Evolutionary conservation across 139 green algal species (phyloP).

Genomic region (Protoeuglena noctilucae): DNA sequence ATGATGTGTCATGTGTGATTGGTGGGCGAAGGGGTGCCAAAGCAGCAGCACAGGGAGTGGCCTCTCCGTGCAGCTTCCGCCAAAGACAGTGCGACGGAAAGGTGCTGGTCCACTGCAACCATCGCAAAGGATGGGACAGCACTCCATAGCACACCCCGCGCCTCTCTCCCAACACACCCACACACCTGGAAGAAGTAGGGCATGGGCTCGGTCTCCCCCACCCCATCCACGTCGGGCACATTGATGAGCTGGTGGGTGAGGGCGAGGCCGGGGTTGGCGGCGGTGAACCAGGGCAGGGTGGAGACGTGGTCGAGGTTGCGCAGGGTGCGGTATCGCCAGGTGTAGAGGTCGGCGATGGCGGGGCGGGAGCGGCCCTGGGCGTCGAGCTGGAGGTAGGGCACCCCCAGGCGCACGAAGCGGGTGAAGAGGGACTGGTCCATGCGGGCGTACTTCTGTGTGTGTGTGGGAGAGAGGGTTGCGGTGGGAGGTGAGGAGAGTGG

Average conservation of each 20-base stretch:
- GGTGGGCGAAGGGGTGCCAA: too few relatives aligned
- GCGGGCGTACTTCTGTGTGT: conserved; percentile 77
- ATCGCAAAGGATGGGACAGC: too few relatives aligned
- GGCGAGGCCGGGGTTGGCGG: conserved; percentile 76
- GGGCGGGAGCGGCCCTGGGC: conserved; percentile 76
- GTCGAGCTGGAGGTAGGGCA: conserved; percentile 85
- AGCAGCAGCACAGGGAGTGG: too few relatives aligned
- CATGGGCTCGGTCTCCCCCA: conserved; percentile 61
- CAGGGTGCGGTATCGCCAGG: conserved; percentile 83
- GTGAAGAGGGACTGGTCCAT: conserved; percentile 86
- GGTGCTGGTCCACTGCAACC: too few relatives aligned
- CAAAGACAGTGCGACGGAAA: too few relatives aligned
- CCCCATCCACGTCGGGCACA: conserved; percentile 61
- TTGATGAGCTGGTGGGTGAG: conserved; percentile 88
- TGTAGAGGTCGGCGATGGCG: conserved; percentile 80
- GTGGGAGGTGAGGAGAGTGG: too few relatives aligned
- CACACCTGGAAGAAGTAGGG: conserved; percentile 75
- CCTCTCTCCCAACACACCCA: too few relatives aligned
- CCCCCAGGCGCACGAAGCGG: conserved; percentile 86
- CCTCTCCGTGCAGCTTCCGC: too few relatives aligned
- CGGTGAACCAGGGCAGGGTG: conserved; percentile 21
- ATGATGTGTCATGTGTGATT: too few relatives aligned
- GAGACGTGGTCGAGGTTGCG: conserved; percentile 67
- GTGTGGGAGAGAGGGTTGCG: too few relatives aligned
- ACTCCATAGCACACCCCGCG: too few relatives aligned